Percentiles rank a stretch among this genome's conserved stretches.
Evolutionary conservation across 2,329 filamentous ascomycete genomes (phyloP).

Genomic region (Ophiobolus disseminans): DNA sequence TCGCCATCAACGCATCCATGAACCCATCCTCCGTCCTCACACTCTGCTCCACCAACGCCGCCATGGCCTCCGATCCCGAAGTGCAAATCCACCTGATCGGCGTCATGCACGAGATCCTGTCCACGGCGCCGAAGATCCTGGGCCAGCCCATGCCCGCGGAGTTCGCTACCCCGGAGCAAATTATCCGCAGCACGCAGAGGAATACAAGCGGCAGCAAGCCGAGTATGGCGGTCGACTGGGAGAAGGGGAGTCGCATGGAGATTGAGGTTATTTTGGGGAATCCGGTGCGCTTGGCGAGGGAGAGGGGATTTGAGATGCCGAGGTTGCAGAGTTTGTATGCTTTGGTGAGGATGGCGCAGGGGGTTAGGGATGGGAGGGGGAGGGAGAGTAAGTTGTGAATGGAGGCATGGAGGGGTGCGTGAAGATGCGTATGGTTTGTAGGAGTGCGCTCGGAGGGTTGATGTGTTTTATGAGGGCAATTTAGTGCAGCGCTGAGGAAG

Average conservation of each 20-base stretch:
- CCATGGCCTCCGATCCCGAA: conserved; percentile 70
- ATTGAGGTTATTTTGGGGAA: conserved; percentile 77
- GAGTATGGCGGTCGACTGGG: conserved; percentile 75
- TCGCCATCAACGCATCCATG: conserved; percentile 78
- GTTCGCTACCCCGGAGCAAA: conserved; percentile 68
- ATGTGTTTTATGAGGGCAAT: no score
- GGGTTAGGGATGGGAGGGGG: conserved; percentile 53
- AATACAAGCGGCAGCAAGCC: conserved; percentile 67
- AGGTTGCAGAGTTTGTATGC: conserved; percentile 72
- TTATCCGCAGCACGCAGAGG: conserved; percentile 67
- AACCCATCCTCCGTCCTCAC: conserved; percentile 75
- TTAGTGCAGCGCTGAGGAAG: no score
- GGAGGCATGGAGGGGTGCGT: background rate
- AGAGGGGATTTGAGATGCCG: conserved; percentile 69
- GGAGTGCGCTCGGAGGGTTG: no score
- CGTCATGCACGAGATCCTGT: conserved; percentile 74
- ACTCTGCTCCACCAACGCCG: conserved; percentile 68
- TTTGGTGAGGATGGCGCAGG: conserved; percentile 67
- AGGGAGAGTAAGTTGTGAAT: conserved; percentile 24
- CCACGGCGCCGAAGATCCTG: conserved; percentile 68
- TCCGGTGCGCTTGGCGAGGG: conserved; percentile 69
- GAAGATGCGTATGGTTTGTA: no score
- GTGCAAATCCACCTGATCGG: conserved; percentile 67
- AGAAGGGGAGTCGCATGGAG: conserved; percentile 70
- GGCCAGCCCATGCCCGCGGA: conserved; percentile 66